phyloP scores from a whole-genome alignment of 164 flowering plant species.

The Stephania japonica region DNA sequence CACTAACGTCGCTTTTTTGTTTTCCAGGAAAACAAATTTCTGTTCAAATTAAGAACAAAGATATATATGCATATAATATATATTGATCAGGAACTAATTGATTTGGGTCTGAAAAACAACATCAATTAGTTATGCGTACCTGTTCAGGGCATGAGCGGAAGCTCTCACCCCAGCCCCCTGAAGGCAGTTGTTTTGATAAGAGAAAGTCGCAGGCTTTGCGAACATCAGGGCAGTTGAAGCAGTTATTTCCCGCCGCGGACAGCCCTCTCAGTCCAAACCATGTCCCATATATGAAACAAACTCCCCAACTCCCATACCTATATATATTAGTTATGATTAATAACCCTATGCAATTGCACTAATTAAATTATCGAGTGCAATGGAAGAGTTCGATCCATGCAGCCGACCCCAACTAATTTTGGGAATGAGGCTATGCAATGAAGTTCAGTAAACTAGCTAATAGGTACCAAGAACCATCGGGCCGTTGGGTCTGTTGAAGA shows the following conservation, averaged over 20 bases:
- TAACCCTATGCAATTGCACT: not conserved
- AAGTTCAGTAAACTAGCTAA: not conserved
- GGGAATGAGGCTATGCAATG: not conserved
- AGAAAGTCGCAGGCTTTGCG: constrained; percentile 42
- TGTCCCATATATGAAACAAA: constrained; percentile 55
- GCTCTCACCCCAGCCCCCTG: constrained; percentile 75
- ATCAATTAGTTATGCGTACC: constrained; percentile 18
- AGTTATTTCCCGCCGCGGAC: constrained; percentile 32
- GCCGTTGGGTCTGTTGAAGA: constrained; percentile 61
- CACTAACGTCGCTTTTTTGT: constrained; percentile 34
- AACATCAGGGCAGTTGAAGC: constrained; percentile 27
- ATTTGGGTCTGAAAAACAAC: not conserved
- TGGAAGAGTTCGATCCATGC: not conserved
- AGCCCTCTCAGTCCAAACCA: constrained; percentile 50
- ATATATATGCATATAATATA: no score
- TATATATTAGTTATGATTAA: not conserved
- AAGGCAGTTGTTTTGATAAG: constrained; percentile 34
- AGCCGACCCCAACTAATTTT: not conserved
- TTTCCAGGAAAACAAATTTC: constrained; percentile 48
- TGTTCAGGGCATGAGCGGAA: constrained; percentile 43
- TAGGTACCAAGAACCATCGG: constrained; percentile 85
- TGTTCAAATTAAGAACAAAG: constrained; percentile 12
- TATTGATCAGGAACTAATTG: not conserved
- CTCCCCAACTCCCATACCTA: constrained; percentile 72
- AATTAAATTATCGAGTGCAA: not conserved